Percentiles rank a stretch among this genome's conserved stretches.
Evolutionary conservation across 768 basidiomycete genomes (phyloP).

Genomic region (Hericium rajendrae): DNA sequence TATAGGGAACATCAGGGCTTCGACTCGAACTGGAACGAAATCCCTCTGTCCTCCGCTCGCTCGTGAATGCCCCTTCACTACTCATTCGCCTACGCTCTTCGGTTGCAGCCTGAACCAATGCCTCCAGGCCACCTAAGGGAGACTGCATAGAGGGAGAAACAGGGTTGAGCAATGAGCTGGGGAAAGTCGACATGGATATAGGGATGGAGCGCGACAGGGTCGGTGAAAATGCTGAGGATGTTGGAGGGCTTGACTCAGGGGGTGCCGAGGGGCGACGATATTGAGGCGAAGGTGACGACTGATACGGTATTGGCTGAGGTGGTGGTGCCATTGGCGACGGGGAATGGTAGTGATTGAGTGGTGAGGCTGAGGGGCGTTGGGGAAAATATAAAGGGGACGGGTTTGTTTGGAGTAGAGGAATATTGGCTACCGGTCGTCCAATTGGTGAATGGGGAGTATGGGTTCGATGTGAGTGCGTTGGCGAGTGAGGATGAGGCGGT

Average conservation of each 20-base stretch:
- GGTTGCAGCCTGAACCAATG: conserved; percentile 62
- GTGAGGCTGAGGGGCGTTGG: background rate
- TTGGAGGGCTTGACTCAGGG: conserved; percentile 5
- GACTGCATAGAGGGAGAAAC: conserved; percentile 16
- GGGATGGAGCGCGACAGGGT: conserved; percentile 2
- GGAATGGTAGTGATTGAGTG: background rate
- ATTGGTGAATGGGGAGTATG: too few species aligned
- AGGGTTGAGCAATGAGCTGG: conserved; percentile 14
- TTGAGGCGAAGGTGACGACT: conserved; percentile 2
- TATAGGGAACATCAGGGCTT: background rate
- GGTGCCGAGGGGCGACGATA: conserved; percentile 3
- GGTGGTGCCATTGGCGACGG: conserved; percentile 6
- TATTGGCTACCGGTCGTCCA: too few species aligned
- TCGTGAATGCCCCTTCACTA: conserved; percentile 13
- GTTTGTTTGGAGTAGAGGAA: too few species aligned
- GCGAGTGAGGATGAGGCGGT: too few species aligned
- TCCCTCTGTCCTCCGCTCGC: background rate
- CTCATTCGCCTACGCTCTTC: conserved; percentile 51
- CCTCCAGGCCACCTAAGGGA: conserved; percentile 39
- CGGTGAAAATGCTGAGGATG: conserved; percentile 5
- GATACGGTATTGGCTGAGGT: conserved; percentile 6
- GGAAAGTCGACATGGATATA: conserved; percentile 7
- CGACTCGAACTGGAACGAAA: background rate
- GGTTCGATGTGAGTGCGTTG: too few species aligned
- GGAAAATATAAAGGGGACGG: background rate